phyloP scores from a whole-genome alignment of 805 yeast species.

The Lachancea mirantina region DNA sequence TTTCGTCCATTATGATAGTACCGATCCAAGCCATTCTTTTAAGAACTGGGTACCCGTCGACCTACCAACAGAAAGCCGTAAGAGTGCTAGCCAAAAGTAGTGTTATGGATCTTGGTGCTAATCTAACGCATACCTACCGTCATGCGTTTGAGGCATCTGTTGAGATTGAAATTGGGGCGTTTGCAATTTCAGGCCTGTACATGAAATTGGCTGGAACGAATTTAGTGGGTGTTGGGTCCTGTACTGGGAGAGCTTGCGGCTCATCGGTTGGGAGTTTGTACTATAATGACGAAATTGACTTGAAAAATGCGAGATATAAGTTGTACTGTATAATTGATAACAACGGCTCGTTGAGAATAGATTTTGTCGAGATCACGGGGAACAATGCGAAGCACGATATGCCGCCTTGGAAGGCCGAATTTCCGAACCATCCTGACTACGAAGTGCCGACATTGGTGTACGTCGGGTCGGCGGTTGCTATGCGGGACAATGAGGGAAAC shows the following conservation, averaged over 20 bases:
- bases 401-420: conserved; percentile 2
- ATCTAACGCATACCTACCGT: no score
- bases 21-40: no score
- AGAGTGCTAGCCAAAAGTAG: no score
- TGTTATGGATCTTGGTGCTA: no score
- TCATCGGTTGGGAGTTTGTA: conserved; percentile 7
- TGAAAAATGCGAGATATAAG: conserved; percentile 4
- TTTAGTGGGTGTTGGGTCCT: conserved; percentile 7
- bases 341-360: conserved; percentile 9
- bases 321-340: conserved; percentile 9
- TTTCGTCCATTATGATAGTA: no score
- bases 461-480: conserved; percentile 5
- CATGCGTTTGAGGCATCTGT: no score
- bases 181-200: conserved; percentile 4
- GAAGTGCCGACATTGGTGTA: conserved; percentile 6
- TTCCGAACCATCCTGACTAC: conserved; percentile 6
- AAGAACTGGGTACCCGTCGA: no score
- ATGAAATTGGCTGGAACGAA: neutral
- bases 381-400: neutral
- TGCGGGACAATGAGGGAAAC: conserved; percentile 1
- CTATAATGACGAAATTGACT: conserved; percentile 6
- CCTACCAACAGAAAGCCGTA: no score
- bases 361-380: conserved; percentile 6
- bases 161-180: conserved; percentile 4
- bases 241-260: conserved; percentile 8